phyloP scores from a whole-genome alignment of 2,329 filamentous ascomycete genomes.

The Cordyceps farinosa region DNA sequence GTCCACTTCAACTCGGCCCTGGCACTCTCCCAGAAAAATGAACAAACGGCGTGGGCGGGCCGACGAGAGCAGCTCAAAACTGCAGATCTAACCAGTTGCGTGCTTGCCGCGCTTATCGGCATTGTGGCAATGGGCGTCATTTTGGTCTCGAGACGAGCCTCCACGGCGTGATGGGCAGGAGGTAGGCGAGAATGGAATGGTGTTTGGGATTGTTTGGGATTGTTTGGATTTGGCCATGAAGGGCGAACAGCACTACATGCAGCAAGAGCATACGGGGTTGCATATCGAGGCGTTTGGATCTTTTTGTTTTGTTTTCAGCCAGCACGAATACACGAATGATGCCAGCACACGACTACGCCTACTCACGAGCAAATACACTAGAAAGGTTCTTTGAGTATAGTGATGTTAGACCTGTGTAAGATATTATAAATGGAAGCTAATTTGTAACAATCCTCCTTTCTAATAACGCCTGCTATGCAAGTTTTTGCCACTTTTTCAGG shows the following conservation, averaged over 20 bases:
- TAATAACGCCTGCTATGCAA: slow-evolving; percentile 18
- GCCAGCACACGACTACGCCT: neutral
- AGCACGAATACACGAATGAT: neutral
- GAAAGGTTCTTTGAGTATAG: neutral
- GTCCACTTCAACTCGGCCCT: slow-evolving; percentile 8
- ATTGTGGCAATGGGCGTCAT: neutral
- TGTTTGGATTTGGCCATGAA: neutral
- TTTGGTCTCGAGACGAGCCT: neutral
- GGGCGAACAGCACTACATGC: neutral
- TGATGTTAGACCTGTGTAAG: neutral
- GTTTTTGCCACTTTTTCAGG: neutral
- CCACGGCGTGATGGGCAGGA: neutral
- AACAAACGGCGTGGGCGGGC: neutral
- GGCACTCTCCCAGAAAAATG: neutral
- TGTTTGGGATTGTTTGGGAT: neutral
- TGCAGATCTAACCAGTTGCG: neutral
- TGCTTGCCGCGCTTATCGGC: neutral
- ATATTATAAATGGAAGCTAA: neutral
- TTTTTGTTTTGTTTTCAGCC: neutral
- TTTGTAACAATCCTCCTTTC: neutral
- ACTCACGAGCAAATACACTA: neutral
- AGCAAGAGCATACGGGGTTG: neutral
- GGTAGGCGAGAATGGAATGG: neutral
- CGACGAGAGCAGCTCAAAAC: neutral
- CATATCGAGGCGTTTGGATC: neutral